These are phyloP conservation scores for Ensete glaucum DNA, from an alignment of 176 grass and related monocot genomes.

Conservation along the genomic window DNA sequence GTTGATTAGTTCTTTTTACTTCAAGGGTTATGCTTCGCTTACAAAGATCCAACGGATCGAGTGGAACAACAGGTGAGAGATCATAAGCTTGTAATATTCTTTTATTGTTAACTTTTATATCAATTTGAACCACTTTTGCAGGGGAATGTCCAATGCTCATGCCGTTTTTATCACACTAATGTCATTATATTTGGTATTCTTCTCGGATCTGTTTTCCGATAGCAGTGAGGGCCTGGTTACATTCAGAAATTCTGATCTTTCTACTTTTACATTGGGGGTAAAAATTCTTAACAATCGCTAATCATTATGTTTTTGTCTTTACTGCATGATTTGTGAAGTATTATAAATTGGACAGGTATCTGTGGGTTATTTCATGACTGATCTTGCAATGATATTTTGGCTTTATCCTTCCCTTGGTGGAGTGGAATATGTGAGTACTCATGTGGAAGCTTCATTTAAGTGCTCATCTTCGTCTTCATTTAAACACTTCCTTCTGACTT, in stretches of 20 bases:
- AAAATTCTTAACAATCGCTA: slow-evolving; percentile 15
- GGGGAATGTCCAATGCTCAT: slow-evolving; percentile 93
- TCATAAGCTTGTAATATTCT: not conserved
- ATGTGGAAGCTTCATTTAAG: slow-evolving; percentile 5
- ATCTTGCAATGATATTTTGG: slow-evolving; percentile 85
- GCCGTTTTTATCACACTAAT: slow-evolving; percentile 85
- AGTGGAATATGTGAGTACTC: slow-evolving; percentile 83
- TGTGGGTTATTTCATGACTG: slow-evolving; percentile 85
- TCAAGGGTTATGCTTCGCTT: slow-evolving; percentile 82
- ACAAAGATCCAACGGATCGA: slow-evolving; percentile 85
- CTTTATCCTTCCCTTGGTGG: slow-evolving; percentile 87
- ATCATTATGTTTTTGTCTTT: slow-evolving; percentile 14
- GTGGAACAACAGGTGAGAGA: slow-evolving; percentile 85
- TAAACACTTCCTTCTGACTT: not conserved
- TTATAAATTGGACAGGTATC: slow-evolving; percentile 57
- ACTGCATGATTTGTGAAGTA: slow-evolving; percentile 15
- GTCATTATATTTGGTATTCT: slow-evolving; percentile 91
- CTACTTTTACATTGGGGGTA: slow-evolving; percentile 87
- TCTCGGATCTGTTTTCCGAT: slow-evolving; percentile 84
- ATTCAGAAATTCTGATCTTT: slow-evolving; percentile 63
- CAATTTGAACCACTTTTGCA: slow-evolving; percentile 16
- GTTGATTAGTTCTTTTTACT: slow-evolving; percentile 73
- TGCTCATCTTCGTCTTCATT: slow-evolving; percentile 7
- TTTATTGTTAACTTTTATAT: not conserved
- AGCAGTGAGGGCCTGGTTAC: slow-evolving; percentile 62